Evolutionary conservation across 345 rosid genomes (phyloP).

Genomic region (Erysimum cheiranthoides): DNA sequence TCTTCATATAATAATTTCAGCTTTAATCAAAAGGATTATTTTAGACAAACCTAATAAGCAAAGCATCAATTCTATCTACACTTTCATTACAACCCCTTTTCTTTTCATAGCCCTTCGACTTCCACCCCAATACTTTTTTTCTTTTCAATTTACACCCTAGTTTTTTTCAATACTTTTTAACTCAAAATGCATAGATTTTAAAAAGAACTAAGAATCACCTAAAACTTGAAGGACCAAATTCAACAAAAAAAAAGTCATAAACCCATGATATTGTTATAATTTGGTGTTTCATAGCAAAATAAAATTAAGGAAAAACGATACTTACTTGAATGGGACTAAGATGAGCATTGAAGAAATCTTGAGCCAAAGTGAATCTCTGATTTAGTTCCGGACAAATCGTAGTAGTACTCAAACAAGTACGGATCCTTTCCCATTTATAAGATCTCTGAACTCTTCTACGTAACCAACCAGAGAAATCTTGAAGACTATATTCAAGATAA

Average conservation of each 20-base stretch:
- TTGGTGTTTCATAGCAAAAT: too few relatives aligned
- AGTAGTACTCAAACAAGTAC: slow-evolving; percentile 71
- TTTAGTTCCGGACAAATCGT: slow-evolving; percentile 72
- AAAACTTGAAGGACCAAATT: not conserved
- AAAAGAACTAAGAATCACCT: not conserved
- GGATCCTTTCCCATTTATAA: slow-evolving; percentile 81
- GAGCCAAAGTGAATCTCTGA: slow-evolving; percentile 80
- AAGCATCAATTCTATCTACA: slow-evolving; percentile 20
- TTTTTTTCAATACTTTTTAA: not conserved
- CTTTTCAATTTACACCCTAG: not conserved
- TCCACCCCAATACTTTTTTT: slow-evolving; percentile 21
- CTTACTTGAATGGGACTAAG: slow-evolving; percentile 81
- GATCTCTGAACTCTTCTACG: slow-evolving; percentile 70
- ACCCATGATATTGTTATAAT: not conserved
- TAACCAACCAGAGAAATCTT: slow-evolving; percentile 83
- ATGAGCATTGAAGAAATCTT: slow-evolving; percentile 85
- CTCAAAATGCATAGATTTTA: not conserved
- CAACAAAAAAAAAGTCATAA: not conserved
- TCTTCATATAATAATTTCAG: not conserved
- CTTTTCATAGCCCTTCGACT: not conserved
- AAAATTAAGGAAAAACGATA: not conserved
- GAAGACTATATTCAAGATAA: slow-evolving; percentile 78
- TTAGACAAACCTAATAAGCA: slow-evolving; percentile 27
- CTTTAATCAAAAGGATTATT: not conserved
- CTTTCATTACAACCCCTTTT: not conserved